Percentiles rank a stretch among this genome's conserved stretches.
Evolutionary conservation across 1,284 basidiomycete genomes (phyloP).

Genomic region (Puccinia novopanici): DNA sequence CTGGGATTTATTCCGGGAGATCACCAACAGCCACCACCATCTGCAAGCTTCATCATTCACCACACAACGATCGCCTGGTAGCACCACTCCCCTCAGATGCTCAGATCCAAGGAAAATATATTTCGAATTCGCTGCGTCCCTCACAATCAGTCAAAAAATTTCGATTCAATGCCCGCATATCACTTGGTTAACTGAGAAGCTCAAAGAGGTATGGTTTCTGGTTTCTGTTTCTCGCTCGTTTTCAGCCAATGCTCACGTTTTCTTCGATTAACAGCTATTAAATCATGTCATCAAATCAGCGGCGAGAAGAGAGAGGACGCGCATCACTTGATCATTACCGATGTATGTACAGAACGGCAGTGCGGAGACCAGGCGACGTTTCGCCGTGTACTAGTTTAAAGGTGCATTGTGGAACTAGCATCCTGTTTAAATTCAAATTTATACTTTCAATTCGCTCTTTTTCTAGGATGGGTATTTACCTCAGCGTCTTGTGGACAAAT

Average conservation of each 20-base stretch:
- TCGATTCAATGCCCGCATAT: constrained; percentile 4
- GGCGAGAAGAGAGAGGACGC: constrained; percentile 96
- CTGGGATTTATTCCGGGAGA: too few relatives aligned
- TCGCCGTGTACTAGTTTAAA: constrained; percentile 96
- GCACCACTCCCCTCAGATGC: neutral
- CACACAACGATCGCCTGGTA: too few relatives aligned
- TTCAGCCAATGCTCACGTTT: too few relatives aligned
- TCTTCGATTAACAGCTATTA: too few relatives aligned
- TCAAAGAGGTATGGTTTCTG: constrained; percentile 20
- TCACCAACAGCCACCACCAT: too few relatives aligned
- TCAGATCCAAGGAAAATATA: constrained; percentile 29
- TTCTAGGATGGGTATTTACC: constrained; percentile 83
- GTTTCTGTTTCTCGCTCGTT: neutral
- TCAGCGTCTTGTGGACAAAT: too few relatives aligned
- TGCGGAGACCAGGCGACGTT: constrained; percentile 78
- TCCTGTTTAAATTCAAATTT: neutral
- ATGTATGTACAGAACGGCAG: constrained; percentile 93
- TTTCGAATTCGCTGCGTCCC: constrained; percentile 32
- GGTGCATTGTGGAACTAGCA: constrained; percentile 61
- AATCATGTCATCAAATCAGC: too few relatives aligned
- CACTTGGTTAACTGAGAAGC: constrained; percentile 9
- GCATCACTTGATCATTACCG: constrained; percentile 93
- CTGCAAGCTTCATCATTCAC: too few relatives aligned
- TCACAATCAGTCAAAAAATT: constrained; percentile 27
- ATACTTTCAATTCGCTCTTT: constrained; percentile 3